Evolutionary conservation across 495 filamentous ascomycete species (phyloP), one percentile per base, ranked within the genome.

Genomic region (Neurospora sp.): DNA sequence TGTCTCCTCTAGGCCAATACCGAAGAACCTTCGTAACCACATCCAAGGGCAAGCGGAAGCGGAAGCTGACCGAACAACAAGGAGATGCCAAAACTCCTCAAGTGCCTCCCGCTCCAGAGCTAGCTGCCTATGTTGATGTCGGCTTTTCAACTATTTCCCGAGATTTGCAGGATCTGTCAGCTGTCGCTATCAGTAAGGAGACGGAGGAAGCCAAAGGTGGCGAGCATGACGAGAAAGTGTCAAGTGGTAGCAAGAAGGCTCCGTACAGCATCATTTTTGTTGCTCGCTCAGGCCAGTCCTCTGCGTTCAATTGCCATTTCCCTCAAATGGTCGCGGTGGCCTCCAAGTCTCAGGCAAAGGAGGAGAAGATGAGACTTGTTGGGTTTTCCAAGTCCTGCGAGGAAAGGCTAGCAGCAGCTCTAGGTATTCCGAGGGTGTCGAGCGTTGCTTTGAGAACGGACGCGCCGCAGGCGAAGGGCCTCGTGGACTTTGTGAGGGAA

Each of bases 61-160:
- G 75, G 68, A 82, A 82, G 71, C 68, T 74, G 14, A 79, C 78
- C 61, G 53, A 69, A 9, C 70, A 65, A 65, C 53, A 76, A 20
- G 42, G 41, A 2, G 72, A 68, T 22, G 71, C 72, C 37, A 68
- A 74, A 20, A 39, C 73, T 65, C 5, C 68, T 22, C 61, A 65
- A 14, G 45, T 71, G 3, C 80, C 84, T 44, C 82, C 86, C 31
- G 71, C 72, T 31, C 88, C 87, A 22, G 85, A 86, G 37, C 73
- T 90, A 10, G 75, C 80, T n/a, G 74, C 80, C 9, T 82, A 86
- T 74, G 71, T 92, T 45, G 86, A 88, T 6, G 77, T 91, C 44
- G 90, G 90, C 22, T 81, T 92, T 68, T 84, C 88, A 72, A 80
- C 78, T 69, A 85, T 90, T 65, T 88, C 85, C 16, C 83, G 85